Conservation (phyloP, 192 early-diverging fungal genomes). For the Coemansia sp. region DNA sequence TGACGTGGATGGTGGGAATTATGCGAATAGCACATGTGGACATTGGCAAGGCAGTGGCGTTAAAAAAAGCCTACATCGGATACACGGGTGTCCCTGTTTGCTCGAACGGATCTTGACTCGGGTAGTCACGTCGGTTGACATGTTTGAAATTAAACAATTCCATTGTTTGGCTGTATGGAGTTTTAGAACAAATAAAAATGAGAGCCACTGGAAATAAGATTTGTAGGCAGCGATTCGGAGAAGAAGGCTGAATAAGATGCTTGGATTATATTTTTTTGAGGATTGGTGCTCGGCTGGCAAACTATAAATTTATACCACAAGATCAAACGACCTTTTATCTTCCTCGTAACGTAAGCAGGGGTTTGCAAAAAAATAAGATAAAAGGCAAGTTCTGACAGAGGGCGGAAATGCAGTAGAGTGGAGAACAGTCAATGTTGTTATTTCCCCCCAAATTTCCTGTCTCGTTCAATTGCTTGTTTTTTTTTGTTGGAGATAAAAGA, state of each 20-base stretch:
- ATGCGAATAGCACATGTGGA: background rate
- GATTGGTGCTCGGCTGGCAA: no score
- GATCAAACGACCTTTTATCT: background rate
- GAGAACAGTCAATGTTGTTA: background rate
- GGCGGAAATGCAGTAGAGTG: background rate
- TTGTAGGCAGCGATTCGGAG: background rate
- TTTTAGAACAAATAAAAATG: background rate
- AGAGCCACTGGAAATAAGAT: background rate
- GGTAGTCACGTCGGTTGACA: conserved; percentile 42
- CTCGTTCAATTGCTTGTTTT: background rate
- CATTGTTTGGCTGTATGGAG: background rate
- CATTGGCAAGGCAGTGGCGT: background rate
- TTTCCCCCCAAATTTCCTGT: background rate
- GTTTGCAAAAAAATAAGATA: conserved; percentile 4
- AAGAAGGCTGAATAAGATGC: background rate
- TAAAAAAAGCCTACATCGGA: conserved; percentile 7
- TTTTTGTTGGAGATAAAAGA: conserved; percentile 4
- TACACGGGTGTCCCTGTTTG: conserved; percentile 34
- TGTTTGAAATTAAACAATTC: conserved; percentile 25
- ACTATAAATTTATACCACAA: conserved; percentile 1
- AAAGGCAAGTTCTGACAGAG: background rate
- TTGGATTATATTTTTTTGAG: background rate
- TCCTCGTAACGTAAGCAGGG: background rate
- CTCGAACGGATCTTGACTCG: conserved; percentile 45
- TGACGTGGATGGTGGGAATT: background rate